These are phyloP conservation scores for Gypsophila paniculata DNA, from an alignment of 179 eudicot genomes.

Conservation along the genomic window DNA sequence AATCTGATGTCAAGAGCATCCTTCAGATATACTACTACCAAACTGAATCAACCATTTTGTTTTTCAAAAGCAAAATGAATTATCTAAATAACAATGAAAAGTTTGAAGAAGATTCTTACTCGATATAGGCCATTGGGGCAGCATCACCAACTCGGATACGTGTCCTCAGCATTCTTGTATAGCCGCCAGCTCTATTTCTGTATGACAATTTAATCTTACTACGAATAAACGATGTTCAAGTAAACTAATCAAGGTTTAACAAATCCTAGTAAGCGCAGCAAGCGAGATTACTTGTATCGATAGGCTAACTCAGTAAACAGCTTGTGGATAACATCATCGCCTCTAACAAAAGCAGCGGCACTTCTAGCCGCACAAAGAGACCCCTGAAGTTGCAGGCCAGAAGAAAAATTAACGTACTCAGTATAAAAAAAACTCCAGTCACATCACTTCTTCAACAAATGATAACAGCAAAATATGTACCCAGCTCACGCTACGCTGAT, in stretches of 20 bases:
- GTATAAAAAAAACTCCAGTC: not conserved
- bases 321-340: slow-evolving; percentile 92
- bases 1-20: not conserved
- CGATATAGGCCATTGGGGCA: slow-evolving; percentile 97
- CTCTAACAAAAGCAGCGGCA: slow-evolving; percentile 90
- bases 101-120: slow-evolving; percentile 47
- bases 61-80: not conserved
- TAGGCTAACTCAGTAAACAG: slow-evolving; percentile 86
- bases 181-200: slow-evolving; percentile 96
- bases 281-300: slow-evolving; percentile 93
- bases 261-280: too few species aligned
- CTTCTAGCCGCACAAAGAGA: slow-evolving; percentile 85
- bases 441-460: not conserved
- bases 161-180: slow-evolving; percentile 85
- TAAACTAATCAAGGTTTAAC: too few species aligned
- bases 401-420: too few species aligned
- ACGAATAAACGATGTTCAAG: not conserved
- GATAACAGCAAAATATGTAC: not conserved
- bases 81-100: slow-evolving; percentile 58
- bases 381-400: slow-evolving; percentile 43
- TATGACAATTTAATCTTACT: not conserved
- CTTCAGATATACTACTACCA: not conserved
- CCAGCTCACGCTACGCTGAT: not conserved
- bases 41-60: not conserved
- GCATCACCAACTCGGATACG: slow-evolving; percentile 98